Percentiles rank a stretch among this genome's conserved stretches.
These are phyloP conservation scores for Hortaea sp. DNA, from an alignment of 2,329 filamentous ascomycete genomes.

Conservation along the genomic window DNA sequence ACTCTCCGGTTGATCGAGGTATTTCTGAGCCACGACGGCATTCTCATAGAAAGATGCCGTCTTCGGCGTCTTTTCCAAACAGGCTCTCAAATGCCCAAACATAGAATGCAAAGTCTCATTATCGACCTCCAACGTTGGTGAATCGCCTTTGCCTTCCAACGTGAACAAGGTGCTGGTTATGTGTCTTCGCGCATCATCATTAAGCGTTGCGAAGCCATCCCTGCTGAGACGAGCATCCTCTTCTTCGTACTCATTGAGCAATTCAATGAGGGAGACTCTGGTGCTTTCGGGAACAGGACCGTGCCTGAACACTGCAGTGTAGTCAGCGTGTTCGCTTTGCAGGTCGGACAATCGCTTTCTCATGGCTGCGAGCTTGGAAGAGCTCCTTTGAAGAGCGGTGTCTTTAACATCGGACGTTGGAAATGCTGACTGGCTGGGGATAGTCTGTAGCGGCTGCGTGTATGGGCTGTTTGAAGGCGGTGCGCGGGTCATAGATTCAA, in stretches of 20 bases:
- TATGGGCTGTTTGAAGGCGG: constrained; percentile 18
- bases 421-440: constrained; percentile 15
- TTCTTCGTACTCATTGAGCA: constrained; percentile 8
- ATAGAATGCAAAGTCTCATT: constrained; percentile 8
- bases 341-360: constrained; percentile 7
- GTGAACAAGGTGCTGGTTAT: constrained; percentile 12
- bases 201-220: constrained; percentile 2
- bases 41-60: constrained; percentile 7
- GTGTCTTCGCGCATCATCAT: constrained; percentile 8
- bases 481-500: constrained; percentile 3
- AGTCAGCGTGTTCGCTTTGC: constrained; percentile 2
- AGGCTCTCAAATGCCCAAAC: constrained; percentile 12
- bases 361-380: constrained; percentile 4
- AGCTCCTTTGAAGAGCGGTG: neutral
- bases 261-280: constrained; percentile 7
- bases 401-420: neutral
- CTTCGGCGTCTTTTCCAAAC: constrained; percentile 6
- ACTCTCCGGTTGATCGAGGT: constrained; percentile 2
- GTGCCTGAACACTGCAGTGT: neutral
- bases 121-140: constrained; percentile 6
- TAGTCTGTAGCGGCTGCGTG: constrained; percentile 16
- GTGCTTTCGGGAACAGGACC: constrained; percentile 3
- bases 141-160: constrained; percentile 14
- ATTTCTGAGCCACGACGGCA: constrained; percentile 8
- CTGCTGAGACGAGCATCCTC: constrained; percentile 8